phyloP scores from a whole-genome alignment of 2,329 filamentous ascomycete genomes.

The Grosmannia clavigera region DNA sequence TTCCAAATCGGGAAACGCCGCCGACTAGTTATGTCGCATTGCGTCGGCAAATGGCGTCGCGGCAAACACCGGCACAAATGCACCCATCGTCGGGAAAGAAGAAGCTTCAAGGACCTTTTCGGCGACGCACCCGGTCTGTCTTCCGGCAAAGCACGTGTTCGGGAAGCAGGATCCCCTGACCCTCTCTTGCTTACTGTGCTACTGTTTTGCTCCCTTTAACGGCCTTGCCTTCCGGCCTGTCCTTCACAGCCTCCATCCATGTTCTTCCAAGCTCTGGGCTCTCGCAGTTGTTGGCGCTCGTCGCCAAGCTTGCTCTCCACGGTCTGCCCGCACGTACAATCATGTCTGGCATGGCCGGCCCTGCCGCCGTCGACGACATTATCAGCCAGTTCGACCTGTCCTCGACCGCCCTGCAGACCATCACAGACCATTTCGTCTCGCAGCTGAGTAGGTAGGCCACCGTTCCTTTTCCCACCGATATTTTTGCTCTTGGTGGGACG shows the following conservation, averaged over 20 bases:
- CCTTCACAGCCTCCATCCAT: background rate
- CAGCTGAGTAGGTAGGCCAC: background rate
- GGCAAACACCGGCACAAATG: background rate
- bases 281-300: background rate
- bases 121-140: background rate
- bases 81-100: background rate
- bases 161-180: too few species aligned
- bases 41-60: background rate
- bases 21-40: background rate
- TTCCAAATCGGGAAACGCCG: background rate
- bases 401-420: background rate
- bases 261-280: background rate
- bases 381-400: background rate
- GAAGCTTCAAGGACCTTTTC: background rate
- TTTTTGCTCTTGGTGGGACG: background rate
- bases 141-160: background rate
- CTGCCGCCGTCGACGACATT: background rate
- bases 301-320: background rate
- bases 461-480: background rate
- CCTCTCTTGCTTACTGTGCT: background rate
- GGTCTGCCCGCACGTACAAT: background rate
- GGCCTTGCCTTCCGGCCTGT: background rate
- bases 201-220: background rate
- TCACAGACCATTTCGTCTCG: background rate
- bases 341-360: background rate